These are phyloP conservation scores for Xylaria sp. DNA, from an alignment of 2,329 filamentous ascomycete genomes.

Conservation along the genomic window DNA sequence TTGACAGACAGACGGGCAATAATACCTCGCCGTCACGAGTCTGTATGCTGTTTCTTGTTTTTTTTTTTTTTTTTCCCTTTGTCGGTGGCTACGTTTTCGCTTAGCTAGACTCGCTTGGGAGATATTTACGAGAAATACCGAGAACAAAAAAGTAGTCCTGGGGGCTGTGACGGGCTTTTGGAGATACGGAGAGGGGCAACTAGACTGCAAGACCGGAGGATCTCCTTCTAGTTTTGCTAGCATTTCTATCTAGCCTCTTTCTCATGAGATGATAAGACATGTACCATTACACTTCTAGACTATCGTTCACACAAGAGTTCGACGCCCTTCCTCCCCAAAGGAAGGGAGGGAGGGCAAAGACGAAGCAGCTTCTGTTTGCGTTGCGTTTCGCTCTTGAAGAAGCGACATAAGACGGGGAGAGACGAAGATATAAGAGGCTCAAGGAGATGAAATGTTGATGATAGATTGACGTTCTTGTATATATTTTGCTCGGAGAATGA, in stretches of 20 bases:
- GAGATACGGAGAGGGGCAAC: conserved; percentile 13
- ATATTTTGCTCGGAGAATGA: conserved; percentile 31
- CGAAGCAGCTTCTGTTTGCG: conserved; percentile 1
- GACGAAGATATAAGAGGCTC: not conserved
- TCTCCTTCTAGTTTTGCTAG: conserved; percentile 14
- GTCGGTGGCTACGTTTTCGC: conserved; percentile 1
- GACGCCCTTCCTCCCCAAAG: conserved; percentile 33
- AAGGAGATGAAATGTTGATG: conserved; percentile 20
- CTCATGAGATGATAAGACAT: conserved; percentile 32
- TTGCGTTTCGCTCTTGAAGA: conserved; percentile 16
- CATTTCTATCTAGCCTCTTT: not conserved
- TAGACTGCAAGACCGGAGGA: conserved; percentile 40
- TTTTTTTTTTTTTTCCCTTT: not conserved
- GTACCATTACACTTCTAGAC: conserved; percentile 47
- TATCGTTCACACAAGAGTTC: conserved; percentile 43
- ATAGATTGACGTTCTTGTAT: conserved; percentile 44
- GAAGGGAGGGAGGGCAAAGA: conserved; percentile 26
- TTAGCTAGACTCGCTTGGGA: not conserved
- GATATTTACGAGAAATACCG: conserved; percentile 6
- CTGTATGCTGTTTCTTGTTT: conserved; percentile 13
- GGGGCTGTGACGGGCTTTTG: conserved; percentile 6
- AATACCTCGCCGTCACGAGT: not conserved
- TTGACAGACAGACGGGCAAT: conserved; percentile 5
- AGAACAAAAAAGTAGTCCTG: not conserved
- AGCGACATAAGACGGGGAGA: not conserved